Percentiles rank a stretch among this genome's conserved stretches.
Conservation (phyloP, 768 basidiomycete species). For the Phlegmacium glaucopus region DNA sequence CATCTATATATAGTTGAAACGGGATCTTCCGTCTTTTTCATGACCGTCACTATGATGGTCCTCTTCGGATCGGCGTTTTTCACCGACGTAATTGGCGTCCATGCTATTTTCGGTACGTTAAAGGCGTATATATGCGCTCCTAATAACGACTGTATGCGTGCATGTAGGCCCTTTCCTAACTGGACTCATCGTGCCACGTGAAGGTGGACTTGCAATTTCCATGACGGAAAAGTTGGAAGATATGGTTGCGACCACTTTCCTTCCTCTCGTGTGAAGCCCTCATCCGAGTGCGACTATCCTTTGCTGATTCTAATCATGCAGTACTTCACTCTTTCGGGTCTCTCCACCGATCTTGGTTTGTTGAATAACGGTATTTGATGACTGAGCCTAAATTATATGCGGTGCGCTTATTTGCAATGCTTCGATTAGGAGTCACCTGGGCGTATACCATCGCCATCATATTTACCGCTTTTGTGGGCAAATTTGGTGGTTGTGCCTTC, state of each 20-base stretch:
- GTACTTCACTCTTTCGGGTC: slow-evolving; percentile 92
- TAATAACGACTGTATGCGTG: not conserved
- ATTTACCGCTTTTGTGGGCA: slow-evolving; percentile 75
- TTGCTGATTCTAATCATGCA: slow-evolving; percentile 22
- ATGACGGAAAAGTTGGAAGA: slow-evolving; percentile 98
- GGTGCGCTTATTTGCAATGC: not conserved
- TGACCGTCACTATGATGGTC: slow-evolving; percentile 78
- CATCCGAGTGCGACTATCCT: not conserved
- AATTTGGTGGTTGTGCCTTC: slow-evolving; percentile 81
- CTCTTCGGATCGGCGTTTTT: slow-evolving; percentile 89
- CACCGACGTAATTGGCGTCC: slow-evolving; percentile 89
- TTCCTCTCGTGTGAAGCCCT: slow-evolving; percentile 62
- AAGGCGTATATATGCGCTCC: not conserved
- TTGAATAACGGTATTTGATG: slow-evolving; percentile 60
- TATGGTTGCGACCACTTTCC: slow-evolving; percentile 85
- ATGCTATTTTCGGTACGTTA: slow-evolving; percentile 78
- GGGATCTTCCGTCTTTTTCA: slow-evolving; percentile 85
- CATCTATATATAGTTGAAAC: slow-evolving; percentile 48
- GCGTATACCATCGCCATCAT: slow-evolving; percentile 82
- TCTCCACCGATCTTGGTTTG: slow-evolving; percentile 85
- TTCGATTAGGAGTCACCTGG: slow-evolving; percentile 69
- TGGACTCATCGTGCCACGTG: slow-evolving; percentile 80
- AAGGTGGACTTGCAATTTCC: slow-evolving; percentile 80
- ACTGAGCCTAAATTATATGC: not conserved
- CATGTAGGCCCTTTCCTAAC: slow-evolving; percentile 74